Percentiles rank a stretch among this genome's conserved stretches.
Evolutionary conservation across 176 grass and related monocot genomes (phyloP).

Genomic region (Pharus latifolius): DNA sequence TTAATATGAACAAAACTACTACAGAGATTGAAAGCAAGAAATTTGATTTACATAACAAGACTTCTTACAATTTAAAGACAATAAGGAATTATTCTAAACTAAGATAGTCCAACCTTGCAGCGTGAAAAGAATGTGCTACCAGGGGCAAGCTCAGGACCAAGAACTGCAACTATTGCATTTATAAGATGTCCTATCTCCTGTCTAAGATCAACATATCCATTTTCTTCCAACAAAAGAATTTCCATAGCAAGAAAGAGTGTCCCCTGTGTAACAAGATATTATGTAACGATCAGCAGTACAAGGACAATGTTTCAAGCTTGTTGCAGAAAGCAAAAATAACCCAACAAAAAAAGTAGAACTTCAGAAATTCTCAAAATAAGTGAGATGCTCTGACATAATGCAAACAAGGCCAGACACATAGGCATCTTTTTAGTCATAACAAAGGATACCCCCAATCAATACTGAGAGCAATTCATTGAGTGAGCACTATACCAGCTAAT

Average conservation of each 20-base stretch:
- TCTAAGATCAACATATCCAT: slow-evolving; percentile 81
- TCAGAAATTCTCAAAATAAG: slow-evolving; percentile 2
- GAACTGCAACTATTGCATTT: slow-evolving; percentile 94
- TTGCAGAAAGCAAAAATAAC: slow-evolving; percentile 6
- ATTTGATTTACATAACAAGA: background rate
- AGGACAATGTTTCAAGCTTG: background rate
- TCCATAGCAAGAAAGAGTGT: slow-evolving; percentile 96
- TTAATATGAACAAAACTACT: background rate
- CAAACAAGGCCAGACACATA: too few relatives aligned
- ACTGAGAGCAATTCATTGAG: too few relatives aligned
- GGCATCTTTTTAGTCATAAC: too few relatives aligned
- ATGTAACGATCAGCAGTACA: slow-evolving; percentile 14
- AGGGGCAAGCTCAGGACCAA: slow-evolving; percentile 93
- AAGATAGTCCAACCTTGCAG: slow-evolving; percentile 65
- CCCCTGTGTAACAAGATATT: slow-evolving; percentile 51
- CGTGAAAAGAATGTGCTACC: slow-evolving; percentile 95
- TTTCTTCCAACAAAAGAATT: slow-evolving; percentile 92
- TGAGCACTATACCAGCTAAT: too few relatives aligned
- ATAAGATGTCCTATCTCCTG: slow-evolving; percentile 87
- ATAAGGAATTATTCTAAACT: background rate
- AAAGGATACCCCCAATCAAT: too few relatives aligned
- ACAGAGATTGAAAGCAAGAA: slow-evolving; percentile 8
- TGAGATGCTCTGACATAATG: too few relatives aligned
- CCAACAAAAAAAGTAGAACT: background rate
- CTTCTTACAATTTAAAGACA: background rate